phyloP scores from a whole-genome alignment of 495 filamentous ascomycete genomes.

The Cercophora scortea region DNA sequence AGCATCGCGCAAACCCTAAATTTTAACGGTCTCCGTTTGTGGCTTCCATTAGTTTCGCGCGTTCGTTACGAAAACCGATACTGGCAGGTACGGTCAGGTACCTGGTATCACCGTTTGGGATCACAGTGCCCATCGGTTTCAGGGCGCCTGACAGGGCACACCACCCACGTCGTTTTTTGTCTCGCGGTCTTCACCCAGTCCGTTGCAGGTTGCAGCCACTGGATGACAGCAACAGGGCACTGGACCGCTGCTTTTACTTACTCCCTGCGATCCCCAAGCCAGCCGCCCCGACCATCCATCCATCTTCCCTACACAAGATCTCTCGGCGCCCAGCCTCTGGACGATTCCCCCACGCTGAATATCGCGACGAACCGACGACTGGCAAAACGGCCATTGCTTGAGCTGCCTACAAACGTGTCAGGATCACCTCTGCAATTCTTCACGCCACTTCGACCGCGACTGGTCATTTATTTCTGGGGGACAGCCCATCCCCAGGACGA shows the following conservation, averaged over 20 bases:
- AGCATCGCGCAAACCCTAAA: neutral
- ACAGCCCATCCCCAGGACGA: neutral
- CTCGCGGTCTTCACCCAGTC: too few relatives aligned
- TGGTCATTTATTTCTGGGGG: too few relatives aligned
- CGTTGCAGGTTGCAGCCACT: too few relatives aligned
- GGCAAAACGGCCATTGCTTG: constrained; percentile 3
- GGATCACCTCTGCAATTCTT: too few relatives aligned
- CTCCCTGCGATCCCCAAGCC: constrained; percentile 1
- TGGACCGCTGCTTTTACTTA: neutral
- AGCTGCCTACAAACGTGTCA: neutral
- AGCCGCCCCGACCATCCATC: neutral
- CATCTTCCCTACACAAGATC: constrained; percentile 12
- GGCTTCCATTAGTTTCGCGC: neutral
- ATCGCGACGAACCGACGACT: constrained; percentile 11
- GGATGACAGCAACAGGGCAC: neutral
- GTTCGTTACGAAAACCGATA: neutral
- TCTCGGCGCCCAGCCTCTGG: constrained; percentile 29
- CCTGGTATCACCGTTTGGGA: too few relatives aligned
- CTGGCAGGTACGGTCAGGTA: too few relatives aligned
- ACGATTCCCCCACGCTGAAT: constrained; percentile 20
- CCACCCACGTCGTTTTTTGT: too few relatives aligned
- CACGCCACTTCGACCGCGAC: too few relatives aligned
- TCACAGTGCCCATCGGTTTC: too few relatives aligned
- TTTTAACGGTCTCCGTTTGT: neutral
- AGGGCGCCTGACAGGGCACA: too few relatives aligned